Percentiles rank a stretch among this genome's conserved stretches.
phyloP scores from a whole-genome alignment of 2,329 filamentous ascomycete genomes.

The Phialophora macrospora region DNA sequence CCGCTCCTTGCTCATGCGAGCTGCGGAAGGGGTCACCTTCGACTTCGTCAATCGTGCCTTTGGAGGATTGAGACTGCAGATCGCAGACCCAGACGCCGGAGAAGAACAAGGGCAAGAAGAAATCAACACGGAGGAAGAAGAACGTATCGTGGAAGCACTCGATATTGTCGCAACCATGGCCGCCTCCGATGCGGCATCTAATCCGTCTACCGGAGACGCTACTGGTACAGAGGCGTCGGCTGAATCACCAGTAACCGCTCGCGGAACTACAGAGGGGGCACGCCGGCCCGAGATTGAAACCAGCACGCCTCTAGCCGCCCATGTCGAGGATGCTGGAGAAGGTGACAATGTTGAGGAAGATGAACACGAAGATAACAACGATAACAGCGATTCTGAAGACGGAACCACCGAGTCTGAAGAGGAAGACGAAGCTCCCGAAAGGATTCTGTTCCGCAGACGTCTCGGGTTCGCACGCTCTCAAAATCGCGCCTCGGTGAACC shows the following conservation, averaged over 20 bases:
- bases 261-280: constrained; percentile 15
- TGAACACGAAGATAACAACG: constrained; percentile 30
- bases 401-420: constrained; percentile 28
- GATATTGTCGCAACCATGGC: constrained; percentile 38
- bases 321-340: constrained; percentile 37
- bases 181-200: neutral
- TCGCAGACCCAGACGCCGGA: constrained; percentile 45
- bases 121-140: constrained; percentile 54
- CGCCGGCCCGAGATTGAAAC: constrained; percentile 23
- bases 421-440: constrained; percentile 39
- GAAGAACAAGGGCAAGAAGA: constrained; percentile 58
- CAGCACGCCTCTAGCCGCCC: constrained; percentile 22
- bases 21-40: constrained; percentile 61
- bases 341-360: constrained; percentile 38
- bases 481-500: constrained; percentile 58
- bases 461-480: constrained; percentile 56
- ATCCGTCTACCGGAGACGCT: neutral
- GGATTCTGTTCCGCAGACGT: constrained; percentile 51
- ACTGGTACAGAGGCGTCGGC: constrained; percentile 10
- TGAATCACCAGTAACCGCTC: constrained; percentile 14
- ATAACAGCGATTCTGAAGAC: constrained; percentile 30
- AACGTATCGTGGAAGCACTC: constrained; percentile 50
- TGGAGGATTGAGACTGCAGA: constrained; percentile 59
- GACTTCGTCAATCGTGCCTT: constrained; percentile 64
- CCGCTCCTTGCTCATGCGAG: constrained; percentile 63